Evolutionary conservation across 371 early-diverging fungal genomes (phyloP).

Genomic region (Apophysomyces variabilis): DNA sequence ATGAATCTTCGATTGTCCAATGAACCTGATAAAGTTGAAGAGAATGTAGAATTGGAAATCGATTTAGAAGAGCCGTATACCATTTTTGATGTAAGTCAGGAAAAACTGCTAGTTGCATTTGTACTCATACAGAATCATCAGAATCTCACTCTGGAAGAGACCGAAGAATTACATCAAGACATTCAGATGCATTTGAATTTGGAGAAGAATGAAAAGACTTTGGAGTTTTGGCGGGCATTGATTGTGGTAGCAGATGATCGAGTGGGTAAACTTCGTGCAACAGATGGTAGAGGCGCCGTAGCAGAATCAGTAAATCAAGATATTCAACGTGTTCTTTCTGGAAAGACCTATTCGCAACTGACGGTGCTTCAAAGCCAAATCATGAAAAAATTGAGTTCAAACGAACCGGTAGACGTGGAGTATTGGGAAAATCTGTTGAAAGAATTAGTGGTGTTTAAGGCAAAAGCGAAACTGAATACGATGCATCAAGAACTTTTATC

Average conservation of each 20-base stretch:
- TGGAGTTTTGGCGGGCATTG: constrained; percentile 87
- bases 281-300: constrained; percentile 40
- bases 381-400: constrained; percentile 66
- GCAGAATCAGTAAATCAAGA: constrained; percentile 61
- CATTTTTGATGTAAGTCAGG: constrained; percentile 70
- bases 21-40: constrained; percentile 72
- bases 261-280: constrained; percentile 52
- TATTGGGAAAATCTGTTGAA: constrained; percentile 92
- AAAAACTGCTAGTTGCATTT: too few species aligned
- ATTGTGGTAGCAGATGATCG: constrained; percentile 81
- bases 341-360: constrained; percentile 79
- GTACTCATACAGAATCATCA: constrained; percentile 15
- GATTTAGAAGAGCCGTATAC: constrained; percentile 88
- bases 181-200: constrained; percentile 85
- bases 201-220: constrained; percentile 75
- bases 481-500: constrained; percentile 79
- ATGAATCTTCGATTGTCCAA: constrained; percentile 83
- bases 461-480: constrained; percentile 72
- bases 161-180: constrained; percentile 81
- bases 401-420: constrained; percentile 86
- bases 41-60: constrained; percentile 77
- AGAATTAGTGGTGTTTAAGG: constrained; percentile 81
- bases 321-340: constrained; percentile 69
- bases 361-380: constrained; percentile 74
- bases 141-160: constrained; percentile 67